These are phyloP conservation scores for Naumovozyma castellii DNA, from an alignment of 805 yeast genomes.

Conservation along the genomic window DNA sequence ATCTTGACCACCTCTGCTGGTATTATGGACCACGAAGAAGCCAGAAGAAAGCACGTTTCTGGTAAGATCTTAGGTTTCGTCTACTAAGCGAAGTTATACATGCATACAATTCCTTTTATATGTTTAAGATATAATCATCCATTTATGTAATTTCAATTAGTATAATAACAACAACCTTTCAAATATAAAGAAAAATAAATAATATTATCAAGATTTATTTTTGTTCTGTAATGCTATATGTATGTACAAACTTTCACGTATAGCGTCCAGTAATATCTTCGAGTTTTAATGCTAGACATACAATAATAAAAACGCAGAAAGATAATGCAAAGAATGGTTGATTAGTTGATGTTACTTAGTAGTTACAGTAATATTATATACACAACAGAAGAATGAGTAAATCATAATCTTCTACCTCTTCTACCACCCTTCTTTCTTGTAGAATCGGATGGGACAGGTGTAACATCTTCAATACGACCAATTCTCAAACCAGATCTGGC, in stretches of 20 bases:
- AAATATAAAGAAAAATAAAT: too few species aligned
- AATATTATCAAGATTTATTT: too few species aligned
- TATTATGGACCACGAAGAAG: conserved; percentile 99
- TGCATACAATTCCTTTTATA: not conserved
- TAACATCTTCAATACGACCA: conserved; percentile 99
- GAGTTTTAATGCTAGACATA: too few species aligned
- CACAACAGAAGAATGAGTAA: conserved; percentile 2
- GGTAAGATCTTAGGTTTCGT: conserved; percentile 98
- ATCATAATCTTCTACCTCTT: conserved; percentile 99
- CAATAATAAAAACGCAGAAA: not conserved
- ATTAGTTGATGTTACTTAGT: not conserved
- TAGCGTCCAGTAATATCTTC: too few species aligned
- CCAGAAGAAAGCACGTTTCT: conserved; percentile 98
- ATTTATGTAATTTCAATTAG: not conserved
- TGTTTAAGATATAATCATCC: not conserved
- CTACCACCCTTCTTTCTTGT: conserved; percentile 99
- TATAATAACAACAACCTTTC: too few species aligned
- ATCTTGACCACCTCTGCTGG: conserved; percentile 98
- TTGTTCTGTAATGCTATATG: too few species aligned
- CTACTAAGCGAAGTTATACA: conserved; percentile 43
- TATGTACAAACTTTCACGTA: too few species aligned
- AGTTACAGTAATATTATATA: too few species aligned
- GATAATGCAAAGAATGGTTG: not conserved
- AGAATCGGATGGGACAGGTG: conserved; percentile 99
- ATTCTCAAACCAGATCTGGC: conserved; percentile 99